Evolutionary conservation across 164 flowering plant genomes (phyloP), one percentile per base, ranked within the genome.

Genomic region (Vitis rupestris): DNA sequence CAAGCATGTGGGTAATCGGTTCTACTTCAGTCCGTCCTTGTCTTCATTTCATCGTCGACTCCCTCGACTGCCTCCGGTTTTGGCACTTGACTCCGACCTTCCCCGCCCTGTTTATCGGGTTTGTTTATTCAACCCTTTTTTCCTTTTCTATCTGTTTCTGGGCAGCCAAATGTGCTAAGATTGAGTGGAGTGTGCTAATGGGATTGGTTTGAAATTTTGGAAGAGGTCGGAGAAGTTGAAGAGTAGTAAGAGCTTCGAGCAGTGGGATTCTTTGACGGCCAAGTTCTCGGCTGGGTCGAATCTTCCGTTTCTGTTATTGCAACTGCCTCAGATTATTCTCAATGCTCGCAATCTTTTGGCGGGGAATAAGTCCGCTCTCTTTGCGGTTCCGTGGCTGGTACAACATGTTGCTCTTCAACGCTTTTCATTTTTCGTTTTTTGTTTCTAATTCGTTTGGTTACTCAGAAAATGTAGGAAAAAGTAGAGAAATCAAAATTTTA

Each of bases 311-410:
- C 54, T 89, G 72, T 50, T 90, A 49, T 81, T 92, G 14, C 98
- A 90, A 68, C 66, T 92, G 51, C 98, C 98, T n/a, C 98, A 92
- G 78, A 90, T 92, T 67, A 72, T 86, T 69, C 96, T 92, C 74
- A 92, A 92, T 78, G 88, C 94, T 49, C 92, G 79, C 9, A 92
- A 92, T 73, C 96, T 92, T 19, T 1, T 86, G 70, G 88, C 94
- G 0, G 98, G 98, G 29, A 92, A 90, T 66, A 83, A 79, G 0
- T 63, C 83, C 59, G 94, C 96, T 5, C 90, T 92, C 31, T 79
- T 85, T 0, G 96, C 96, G 0, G 87, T 92, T 63, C 94, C 94
- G 30, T 92, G 98, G 96, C 91, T 92, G 85, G 97, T 90, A 82
- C 62, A 9, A 12, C 30, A 48, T 31, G 6, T 37, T 6, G 44